phyloP scores from a whole-genome alignment of 2,329 filamentous ascomycete species.

The Clonostachys byssicola region DNA sequence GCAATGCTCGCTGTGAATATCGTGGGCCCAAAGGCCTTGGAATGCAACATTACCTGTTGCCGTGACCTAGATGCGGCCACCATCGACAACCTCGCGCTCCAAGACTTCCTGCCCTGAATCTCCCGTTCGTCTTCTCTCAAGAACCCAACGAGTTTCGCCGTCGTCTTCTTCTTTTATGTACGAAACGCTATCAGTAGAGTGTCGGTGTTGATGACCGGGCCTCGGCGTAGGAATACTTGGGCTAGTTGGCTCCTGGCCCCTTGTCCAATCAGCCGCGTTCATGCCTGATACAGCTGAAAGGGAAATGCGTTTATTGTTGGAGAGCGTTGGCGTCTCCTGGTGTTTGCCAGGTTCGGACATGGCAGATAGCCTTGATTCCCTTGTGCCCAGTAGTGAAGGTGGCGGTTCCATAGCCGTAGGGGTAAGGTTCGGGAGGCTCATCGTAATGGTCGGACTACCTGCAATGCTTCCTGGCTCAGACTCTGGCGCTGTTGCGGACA shows the following conservation, averaged over 20 bases:
- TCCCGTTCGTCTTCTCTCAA: slow-evolving; percentile 63
- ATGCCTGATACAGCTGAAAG: slow-evolving; percentile 9
- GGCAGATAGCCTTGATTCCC: neutral
- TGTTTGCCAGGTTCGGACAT: slow-evolving; percentile 6
- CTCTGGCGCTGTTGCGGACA: slow-evolving; percentile 42
- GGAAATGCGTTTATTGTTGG: neutral
- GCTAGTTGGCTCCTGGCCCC: slow-evolving; percentile 1
- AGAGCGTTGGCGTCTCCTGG: neutral
- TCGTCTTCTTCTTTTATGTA: slow-evolving; percentile 63
- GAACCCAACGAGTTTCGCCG: slow-evolving; percentile 60
- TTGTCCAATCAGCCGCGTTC: neutral
- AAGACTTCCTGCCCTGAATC: slow-evolving; percentile 63
- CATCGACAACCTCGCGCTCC: slow-evolving; percentile 59
- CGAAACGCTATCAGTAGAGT: slow-evolving; percentile 65
- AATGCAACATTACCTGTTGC: neutral
- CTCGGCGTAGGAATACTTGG: slow-evolving; percentile 3
- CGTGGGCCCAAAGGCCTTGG: no score
- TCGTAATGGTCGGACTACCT: slow-evolving; percentile 47
- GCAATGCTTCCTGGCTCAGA: slow-evolving; percentile 39
- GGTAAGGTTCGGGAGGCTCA: neutral
- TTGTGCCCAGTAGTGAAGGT: no score
- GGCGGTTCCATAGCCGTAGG: neutral
- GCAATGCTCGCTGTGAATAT: no score
- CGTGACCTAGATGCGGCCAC: slow-evolving; percentile 33
- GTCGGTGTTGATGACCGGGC: slow-evolving; percentile 43